Evolutionary conservation across 495 filamentous ascomycete species (phyloP), one percentile per base, ranked within the genome.

Genomic region (Melanomma pulvis-pyrius): DNA sequence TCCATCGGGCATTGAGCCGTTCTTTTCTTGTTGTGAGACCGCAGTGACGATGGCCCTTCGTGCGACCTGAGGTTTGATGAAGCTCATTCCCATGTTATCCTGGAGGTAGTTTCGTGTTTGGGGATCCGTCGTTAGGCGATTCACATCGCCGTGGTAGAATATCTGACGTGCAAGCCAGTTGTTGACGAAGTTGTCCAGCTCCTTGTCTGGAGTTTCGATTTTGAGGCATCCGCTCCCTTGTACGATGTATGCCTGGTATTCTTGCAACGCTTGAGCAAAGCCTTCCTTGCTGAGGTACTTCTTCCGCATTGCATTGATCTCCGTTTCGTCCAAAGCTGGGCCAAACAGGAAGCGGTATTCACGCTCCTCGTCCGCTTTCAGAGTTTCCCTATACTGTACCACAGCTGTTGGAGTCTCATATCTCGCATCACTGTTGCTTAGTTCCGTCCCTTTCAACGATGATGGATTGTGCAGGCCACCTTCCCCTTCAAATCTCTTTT

Each of bases 41-140:
- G 82, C 81, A 0, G 70, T 80, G 48, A 84, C 21, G 56, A 85
- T 79, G 25, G 82, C 78, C 21, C 73, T 73, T 19, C 82, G 79
- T 48, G 82, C 66, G 13, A 83, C 80, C 1, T 78, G 69, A 0
- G 83, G 81, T 63, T 81, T 79, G 72, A 85, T 83, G 74, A 80
- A 85, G 65, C 79, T 81, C 83, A 85, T 85, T 61, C 83, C 83
- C 83, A 85, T 84, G 72, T 83, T 84, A 75, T 85, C 83, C 62
- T 85, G 83, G 24, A 85, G 69, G 71, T 84, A 85, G 70, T 85
- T 85, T 24, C 83, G 80, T 19, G 83, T 85, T 70, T 85, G 83
- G 39, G 83, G 83, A 64, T 85, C 83, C 0, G 83, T 84, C 32
- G 82, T 84, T 54, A 85, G 67, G n/a, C 83, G 82, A 71, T 85